These are phyloP conservation scores for Microdochium paspali DNA, from an alignment of 2,329 filamentous ascomycete species.

Conservation along the genomic window DNA sequence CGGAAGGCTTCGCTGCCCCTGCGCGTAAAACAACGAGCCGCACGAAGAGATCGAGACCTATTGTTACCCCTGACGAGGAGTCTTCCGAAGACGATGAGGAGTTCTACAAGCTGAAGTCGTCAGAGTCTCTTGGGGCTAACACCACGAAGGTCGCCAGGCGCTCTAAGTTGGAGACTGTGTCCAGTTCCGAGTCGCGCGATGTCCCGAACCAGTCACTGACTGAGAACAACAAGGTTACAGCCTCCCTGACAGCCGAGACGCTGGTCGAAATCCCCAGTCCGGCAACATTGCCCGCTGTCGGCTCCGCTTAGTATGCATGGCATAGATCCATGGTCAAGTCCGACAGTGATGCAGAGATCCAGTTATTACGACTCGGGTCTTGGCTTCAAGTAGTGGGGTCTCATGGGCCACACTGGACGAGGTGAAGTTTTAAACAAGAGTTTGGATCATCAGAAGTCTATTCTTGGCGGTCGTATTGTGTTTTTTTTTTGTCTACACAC, in stretches of 20 bases:
- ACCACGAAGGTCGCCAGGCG: slow-evolving; percentile 1
- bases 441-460: too few species aligned
- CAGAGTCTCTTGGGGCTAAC: background rate
- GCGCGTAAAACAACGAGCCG: background rate
- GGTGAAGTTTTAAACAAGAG: too few species aligned
- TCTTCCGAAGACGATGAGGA: slow-evolving; percentile 2
- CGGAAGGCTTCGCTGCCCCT: background rate
- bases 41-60: background rate
- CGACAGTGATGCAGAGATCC: slow-evolving; percentile 6
- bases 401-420: too few species aligned
- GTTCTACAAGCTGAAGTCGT: slow-evolving; percentile 1
- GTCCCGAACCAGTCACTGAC: background rate
- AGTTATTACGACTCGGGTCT: slow-evolving; percentile 1
- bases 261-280: slow-evolving; percentile 1
- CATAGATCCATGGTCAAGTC: slow-evolving; percentile 5
- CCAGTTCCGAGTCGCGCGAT: background rate
- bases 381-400: too few species aligned
- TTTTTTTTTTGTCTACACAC: too few species aligned
- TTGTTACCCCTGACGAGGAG: background rate
- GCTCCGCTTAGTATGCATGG: slow-evolving; percentile 7
- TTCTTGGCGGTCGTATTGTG: too few species aligned
- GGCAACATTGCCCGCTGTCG: slow-evolving; percentile 4
- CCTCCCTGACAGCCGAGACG: too few species aligned
- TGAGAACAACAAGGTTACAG: too few species aligned
- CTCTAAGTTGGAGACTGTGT: background rate